Base-by-base conservation (phyloP, 1,284 basidiomycete species). In the Phellopilus nigrolimitatus region DNA sequence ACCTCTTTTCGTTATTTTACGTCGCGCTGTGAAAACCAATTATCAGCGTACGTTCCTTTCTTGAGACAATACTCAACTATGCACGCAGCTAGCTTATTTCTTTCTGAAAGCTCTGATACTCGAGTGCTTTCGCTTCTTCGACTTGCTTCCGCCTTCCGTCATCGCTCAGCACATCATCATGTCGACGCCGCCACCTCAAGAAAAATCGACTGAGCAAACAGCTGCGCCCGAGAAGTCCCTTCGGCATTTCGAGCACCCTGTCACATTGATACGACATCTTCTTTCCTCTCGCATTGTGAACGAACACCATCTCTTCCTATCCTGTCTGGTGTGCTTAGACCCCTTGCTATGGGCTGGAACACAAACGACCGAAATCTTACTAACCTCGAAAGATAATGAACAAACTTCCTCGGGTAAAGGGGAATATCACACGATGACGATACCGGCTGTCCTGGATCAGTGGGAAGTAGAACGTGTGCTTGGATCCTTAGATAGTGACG, bases 381-480 rank as follows among this genome's bases (percentile, higher is more conserved):
- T 17, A 4, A 8, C 30, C n/a, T n/a, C n/a, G n/a, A n/a, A n/a
- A n/a, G n/a, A n/a, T 15, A 24, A 36, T 44, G 41, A 13, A 19
- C 27, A 40, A 51, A 12, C 15, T 15, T 12, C 8, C n/a, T 12
- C 9, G 12, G 24, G 31, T 15, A 30, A 47, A 39, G 22, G 8
- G n/a, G n/a, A 9, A 44, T 17, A 30, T 27, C 8, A 36, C 8
- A 21, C 64, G 12, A 62, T 70, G 2, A 70, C 73, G 4, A 65
- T 73, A 22, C 72, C 75, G 30, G 66, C 78, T 2, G 67, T 79
- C 3, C 64, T 89, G 43, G 81, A 86, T 28, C 76, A 70, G 50
- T 75, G 74, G 73, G 86, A 89, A 53, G 86, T 89, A 27, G 81
- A 82, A 53, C 69, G 71, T 30, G 70, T 89, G 21, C 82, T 90